Base-by-base conservation (phyloP, 2,329 filamentous ascomycete genomes). In the Rutstroemia sp. region DNA sequence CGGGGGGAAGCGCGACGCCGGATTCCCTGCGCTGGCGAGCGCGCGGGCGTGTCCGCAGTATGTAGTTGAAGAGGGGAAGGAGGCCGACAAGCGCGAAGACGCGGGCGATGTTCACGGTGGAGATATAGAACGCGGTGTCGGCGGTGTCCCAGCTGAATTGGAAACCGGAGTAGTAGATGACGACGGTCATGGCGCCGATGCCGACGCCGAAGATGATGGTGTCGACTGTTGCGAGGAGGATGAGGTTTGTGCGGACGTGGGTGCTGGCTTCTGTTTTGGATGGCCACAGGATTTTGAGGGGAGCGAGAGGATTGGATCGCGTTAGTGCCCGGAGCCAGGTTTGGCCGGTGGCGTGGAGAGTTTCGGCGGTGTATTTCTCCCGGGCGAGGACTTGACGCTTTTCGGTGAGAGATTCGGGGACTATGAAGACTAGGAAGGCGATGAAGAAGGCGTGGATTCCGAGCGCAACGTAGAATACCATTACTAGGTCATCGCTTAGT, bases 361-460 rank as follows among this genome's bases (percentile, higher is more conserved):
- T 68, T 47, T 79, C 74, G 45, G 72, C 71, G 1, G 67, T 73
- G 65, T 88, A 78, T 66, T 87, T 90, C 58, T 90, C 84, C 12
- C 83, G 81, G 0, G 91, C 91, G 3, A 78, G 71, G 27, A 79
- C 68, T 70, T 92, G 90, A 5, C 88, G 83, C 57, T 82, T 81
- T 67, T 82, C 81, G 7, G 88, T 88, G 0, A 97, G 73, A 0
- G 92, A 96, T 68, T 99, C 94, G 0, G 94, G 94, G 2, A 95
- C 79, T 30, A 88, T 64, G 47, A 94, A 77, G 5, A 80, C 69
- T 27, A 95, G 75, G 66, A 88, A 88, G 1, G 87, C 37, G 51
- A 95, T 82, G 73, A 95, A 96, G 58, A 84, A 73, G 2, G 79
- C 54, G 67, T 96, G 90, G 58, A 87, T 87, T 3, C 73, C 83